Conservation (phyloP, 2,329 filamentous ascomycete genomes). For the Aspergillus ibericus region DNA sequence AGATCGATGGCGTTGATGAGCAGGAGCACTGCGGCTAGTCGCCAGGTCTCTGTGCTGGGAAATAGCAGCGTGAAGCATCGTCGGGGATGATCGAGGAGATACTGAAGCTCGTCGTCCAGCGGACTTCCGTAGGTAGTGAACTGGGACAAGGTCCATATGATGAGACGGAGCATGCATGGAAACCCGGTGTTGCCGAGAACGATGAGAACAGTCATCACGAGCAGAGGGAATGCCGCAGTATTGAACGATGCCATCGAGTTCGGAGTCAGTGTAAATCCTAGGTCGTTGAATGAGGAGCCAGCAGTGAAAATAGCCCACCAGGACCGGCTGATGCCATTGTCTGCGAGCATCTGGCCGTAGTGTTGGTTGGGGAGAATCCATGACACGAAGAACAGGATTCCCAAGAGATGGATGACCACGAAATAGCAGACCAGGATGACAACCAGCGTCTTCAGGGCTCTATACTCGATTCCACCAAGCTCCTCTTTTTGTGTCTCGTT, state of each 20-base stretch:
- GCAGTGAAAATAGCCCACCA: conserved; percentile 92
- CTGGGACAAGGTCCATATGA: conserved; percentile 80
- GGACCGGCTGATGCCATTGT: conserved; percentile 58
- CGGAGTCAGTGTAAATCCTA: conserved; percentile 84
- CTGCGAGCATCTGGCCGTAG: conserved; percentile 64
- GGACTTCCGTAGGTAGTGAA: conserved; percentile 63
- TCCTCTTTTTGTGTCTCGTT: conserved; percentile 87
- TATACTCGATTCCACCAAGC: conserved; percentile 90
- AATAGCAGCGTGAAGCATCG: conserved; percentile 94
- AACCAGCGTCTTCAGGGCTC: conserved; percentile 79
- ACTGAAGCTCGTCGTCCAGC: conserved; percentile 81
- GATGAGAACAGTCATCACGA: conserved; percentile 79
- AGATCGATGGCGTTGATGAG: conserved; percentile 78
- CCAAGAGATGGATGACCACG: conserved; percentile 74
- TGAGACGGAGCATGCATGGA: conserved; percentile 84
- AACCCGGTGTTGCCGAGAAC: conserved; percentile 92
- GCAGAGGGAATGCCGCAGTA: conserved; percentile 67
- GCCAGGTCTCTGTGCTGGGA: conserved; percentile 84
- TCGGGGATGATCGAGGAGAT: conserved; percentile 86
- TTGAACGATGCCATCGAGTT: conserved; percentile 92
- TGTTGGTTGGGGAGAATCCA: conserved; percentile 68
- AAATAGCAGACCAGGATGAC: conserved; percentile 75
- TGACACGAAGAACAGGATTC: conserved; percentile 67
- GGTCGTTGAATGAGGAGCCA: conserved; percentile 83
- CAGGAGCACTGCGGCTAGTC: conserved; percentile 81